Evolutionary conservation across 1,284 basidiomycete species (phyloP), one percentile per base, ranked within the genome.

Genomic region (Irpex rosettiformis): DNA sequence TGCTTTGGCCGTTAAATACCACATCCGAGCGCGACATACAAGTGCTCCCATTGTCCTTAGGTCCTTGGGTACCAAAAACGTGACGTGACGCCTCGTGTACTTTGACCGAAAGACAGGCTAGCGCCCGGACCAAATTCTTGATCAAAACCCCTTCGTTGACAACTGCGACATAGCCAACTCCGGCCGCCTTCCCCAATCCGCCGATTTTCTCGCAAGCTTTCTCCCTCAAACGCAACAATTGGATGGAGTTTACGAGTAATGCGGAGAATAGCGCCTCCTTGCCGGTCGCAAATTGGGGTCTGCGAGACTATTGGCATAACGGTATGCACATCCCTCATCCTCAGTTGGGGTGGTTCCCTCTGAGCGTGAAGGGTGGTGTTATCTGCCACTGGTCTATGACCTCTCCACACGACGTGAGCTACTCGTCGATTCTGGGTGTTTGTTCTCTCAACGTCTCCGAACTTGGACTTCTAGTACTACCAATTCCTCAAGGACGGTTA

Each of bases 61-160:
- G 33, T 11, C 33, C 33, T 40, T 11, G n/a, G 33, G 33, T 40
- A n/a, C 33, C 33, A 13, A n/a, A 40, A 40, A n/a, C 43, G 43
- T 47, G 43, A 47, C 43, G 43, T 47, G 43, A 47, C 43, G 43
- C 43, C 43, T 47, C 43, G 43, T 47, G 43, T 47, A 18, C 16
- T 47, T 24, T 8, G 3, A 18, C n/a, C 43, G 21, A 47, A 18
- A 47, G 10, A 13, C 43, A 13, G 33, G 11, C 43, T 4, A 47
- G 13, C 18, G 43, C 33, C 33, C 16, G 33, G 16, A 7, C 16
- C 16, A 37, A 16, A 18, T 24, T 47, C 5, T 13, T 18, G 18
- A 3, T 47, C 10, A 24, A 13, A 18, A 18, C 22, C 22, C 43
- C 22, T 47, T 47, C 43, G 16, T 47, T 21, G 10, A 47, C 43